A percentile compares a stretch with the other conserved stretches of the same genome.
These are phyloP conservation scores for Ogataea ramenticola DNA, from an alignment of 805 yeast genomes.

Conservation along the genomic window DNA sequence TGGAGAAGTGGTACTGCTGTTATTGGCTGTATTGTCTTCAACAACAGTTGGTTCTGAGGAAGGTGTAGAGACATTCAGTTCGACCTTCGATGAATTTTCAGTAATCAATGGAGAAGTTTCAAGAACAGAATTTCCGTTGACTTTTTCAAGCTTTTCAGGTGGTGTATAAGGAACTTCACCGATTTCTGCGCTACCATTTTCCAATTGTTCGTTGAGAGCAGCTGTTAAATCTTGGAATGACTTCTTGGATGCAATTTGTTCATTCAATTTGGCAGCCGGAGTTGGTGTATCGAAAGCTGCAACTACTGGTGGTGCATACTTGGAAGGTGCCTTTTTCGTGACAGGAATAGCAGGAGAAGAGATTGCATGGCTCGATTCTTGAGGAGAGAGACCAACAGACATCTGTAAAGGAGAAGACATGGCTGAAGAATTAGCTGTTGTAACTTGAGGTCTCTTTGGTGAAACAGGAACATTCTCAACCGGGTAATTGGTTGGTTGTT, in stretches of 20 bases:
- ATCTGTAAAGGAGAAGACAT: background rate
- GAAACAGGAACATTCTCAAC: background rate
- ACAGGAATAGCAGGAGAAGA: background rate
- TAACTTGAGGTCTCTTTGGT: background rate
- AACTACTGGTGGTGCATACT: background rate
- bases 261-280: background rate
- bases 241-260: background rate
- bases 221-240: background rate
- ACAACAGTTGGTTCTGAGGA: no score
- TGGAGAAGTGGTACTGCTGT: background rate
- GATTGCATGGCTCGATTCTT: background rate
- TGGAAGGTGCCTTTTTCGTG: background rate
- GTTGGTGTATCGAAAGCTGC: background rate
- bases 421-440: background rate
- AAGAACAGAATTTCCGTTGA: no score
- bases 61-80: no score
- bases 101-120: no score
- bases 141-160: background rate
- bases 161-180: background rate
- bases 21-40: background rate
- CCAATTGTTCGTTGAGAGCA: background rate
- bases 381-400: background rate
- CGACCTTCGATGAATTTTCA: no score
- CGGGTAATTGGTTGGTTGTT: background rate
- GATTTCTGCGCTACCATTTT: background rate